These are phyloP conservation scores for Chlamydomonas sp. DNA, from an alignment of 139 green algal genomes.

Conservation along the genomic window DNA sequence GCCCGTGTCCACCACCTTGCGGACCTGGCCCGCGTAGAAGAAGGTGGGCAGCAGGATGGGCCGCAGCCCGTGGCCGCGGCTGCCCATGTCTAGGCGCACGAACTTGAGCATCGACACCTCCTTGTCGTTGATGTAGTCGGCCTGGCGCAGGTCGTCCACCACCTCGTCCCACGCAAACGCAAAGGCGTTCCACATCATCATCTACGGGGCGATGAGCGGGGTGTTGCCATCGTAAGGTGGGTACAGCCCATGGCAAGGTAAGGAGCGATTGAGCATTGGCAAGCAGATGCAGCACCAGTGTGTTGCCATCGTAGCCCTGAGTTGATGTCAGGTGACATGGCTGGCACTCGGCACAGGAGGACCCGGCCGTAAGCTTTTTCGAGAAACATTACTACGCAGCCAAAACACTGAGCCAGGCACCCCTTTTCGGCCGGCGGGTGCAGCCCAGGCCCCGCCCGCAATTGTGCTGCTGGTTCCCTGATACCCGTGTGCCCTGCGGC, in stretches of 20 bases:
- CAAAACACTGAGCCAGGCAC: too few relatives aligned
- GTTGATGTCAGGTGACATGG: too few relatives aligned
- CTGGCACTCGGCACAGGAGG: too few relatives aligned
- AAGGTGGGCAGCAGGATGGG: constrained; percentile 79
- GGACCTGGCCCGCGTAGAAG: constrained; percentile 77
- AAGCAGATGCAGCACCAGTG: too few relatives aligned
- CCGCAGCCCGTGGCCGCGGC: constrained; percentile 58
- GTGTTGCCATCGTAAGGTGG: too few relatives aligned
- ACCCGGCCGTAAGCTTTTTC: too few relatives aligned
- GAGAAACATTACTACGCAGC: too few relatives aligned
- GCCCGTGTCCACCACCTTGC: constrained; percentile 51
- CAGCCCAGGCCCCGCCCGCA: too few relatives aligned
- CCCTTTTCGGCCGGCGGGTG: too few relatives aligned
- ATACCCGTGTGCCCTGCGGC: not conserved
- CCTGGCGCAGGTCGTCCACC: constrained; percentile 46
- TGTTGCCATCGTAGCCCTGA: too few relatives aligned
- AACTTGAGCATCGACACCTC: constrained; percentile 60
- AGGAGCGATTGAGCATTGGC: too few relatives aligned
- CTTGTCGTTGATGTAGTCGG: constrained; percentile 52
- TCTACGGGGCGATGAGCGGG: constrained; percentile 22
- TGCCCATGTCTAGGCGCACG: constrained; percentile 57
- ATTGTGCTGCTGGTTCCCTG: not conserved
- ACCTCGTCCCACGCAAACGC: constrained; percentile 59
- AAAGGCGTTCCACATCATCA: constrained; percentile 67
- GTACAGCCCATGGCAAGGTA: too few relatives aligned